Evolutionary conservation across 257 asterid species (phyloP), one percentile per base, ranked within the genome.

Genomic region (Anisodus acutangulus): DNA sequence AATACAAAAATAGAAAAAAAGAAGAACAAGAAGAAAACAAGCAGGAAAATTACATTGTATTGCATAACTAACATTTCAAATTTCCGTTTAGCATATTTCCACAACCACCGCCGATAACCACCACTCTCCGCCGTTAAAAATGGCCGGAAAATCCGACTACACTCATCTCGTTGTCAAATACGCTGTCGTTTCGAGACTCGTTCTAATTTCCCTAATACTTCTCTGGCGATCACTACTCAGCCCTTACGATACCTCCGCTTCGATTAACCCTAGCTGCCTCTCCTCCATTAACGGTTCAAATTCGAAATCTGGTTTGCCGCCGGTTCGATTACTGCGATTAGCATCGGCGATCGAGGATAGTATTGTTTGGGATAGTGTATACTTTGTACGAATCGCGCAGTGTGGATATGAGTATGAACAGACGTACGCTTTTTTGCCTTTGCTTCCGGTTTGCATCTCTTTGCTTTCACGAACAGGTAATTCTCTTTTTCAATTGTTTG

Each of bases 321-420:
- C 91, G 54, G 84, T 90, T 72, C 86, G 88, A 41, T 88, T 96
- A 31, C 97, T 97, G 13, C 66, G 85, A 9, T 26, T 93, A 2
- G 95, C 94, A 15, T 83, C 91, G 15, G 90, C 92, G 45, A 86
- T 96, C 37, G 98, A 96, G 92, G 87, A 85, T 66, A 91, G 98
- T 88, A 88, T 96, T 45, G 99, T 94, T 31, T 96, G 99, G 99
- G 99, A 96, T 84, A 85, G 98, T 54, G 98, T 94, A 66, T 93
- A 94, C 90, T 96, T 92, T 82, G 86, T 87, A 26, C 98, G 98
- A 81, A 91, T 92, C 10, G 97, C 97, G 0, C 90, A 93, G 88
- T 96, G 99, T 41, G 45, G 45, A 41, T 41, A 41, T 41, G 45
- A 96, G 78, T 96, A 96, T 84, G 99, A 96, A 78, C 99, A 96